These are phyloP conservation scores for Zygnema circumcarinatum DNA, from an alignment of 139 green algal genomes.

Conservation along the genomic window DNA sequence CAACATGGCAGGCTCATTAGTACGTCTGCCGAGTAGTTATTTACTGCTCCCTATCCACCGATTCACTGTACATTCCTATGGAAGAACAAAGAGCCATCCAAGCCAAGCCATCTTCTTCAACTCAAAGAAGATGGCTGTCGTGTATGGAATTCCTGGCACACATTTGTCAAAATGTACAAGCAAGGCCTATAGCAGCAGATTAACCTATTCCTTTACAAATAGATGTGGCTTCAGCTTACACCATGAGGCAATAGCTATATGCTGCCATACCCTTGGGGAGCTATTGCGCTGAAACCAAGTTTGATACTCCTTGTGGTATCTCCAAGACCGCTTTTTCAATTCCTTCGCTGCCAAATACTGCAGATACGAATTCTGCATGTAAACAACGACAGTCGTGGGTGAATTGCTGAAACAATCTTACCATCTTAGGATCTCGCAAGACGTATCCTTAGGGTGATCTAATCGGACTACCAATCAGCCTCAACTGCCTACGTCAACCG, in stretches of 20 bases:
- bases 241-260: too few relatives aligned
- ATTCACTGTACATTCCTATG: background rate
- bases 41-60: too few relatives aligned
- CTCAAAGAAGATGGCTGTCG: background rate
- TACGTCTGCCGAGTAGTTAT: too few relatives aligned
- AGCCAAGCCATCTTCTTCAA: background rate
- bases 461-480: background rate
- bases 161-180: too few relatives aligned
- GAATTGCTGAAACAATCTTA: constrained; percentile 1
- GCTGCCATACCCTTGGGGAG: constrained; percentile 67
- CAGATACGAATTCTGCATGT: constrained; percentile 70
- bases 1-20: background rate
- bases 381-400: too few relatives aligned
- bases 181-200: too few relatives aligned
- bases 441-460: background rate
- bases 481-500: too few relatives aligned
- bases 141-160: constrained; percentile 1
- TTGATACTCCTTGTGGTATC: constrained; percentile 91
- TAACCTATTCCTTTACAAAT: too few relatives aligned
- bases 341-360: constrained; percentile 92
- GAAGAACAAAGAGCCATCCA: background rate
- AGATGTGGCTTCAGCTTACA: too few relatives aligned
- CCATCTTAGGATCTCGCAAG: background rate
- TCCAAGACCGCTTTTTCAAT: constrained; percentile 92
- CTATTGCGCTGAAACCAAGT: constrained; percentile 90